Conservation (phyloP, 345 rosid genomes). For the Ceriops decandra region DNA sequence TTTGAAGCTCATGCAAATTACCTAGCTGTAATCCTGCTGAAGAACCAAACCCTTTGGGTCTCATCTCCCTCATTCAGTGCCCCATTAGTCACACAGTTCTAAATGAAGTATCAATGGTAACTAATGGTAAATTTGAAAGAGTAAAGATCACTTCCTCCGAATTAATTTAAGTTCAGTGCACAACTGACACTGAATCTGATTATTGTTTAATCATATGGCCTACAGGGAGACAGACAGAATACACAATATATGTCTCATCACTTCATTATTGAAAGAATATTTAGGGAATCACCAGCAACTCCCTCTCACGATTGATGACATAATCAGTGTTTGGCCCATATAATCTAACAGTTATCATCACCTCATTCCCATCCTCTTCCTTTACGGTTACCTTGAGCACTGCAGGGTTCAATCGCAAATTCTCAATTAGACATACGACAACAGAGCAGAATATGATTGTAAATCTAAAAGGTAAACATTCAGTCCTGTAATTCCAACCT, state of each 20-base stretch:
- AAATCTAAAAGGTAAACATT: not conserved
- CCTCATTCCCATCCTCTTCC: conserved; percentile 51
- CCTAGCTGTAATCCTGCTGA: too few relatives aligned
- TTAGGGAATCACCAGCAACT: conserved; percentile 47
- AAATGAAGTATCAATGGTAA: not conserved
- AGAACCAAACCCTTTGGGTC: too few relatives aligned
- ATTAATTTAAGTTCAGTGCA: not conserved
- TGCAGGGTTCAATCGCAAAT: conserved; percentile 21
- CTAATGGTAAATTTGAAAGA: too few relatives aligned
- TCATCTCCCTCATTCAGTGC: not conserved
- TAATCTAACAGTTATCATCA: conserved; percentile 65
- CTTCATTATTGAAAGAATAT: not conserved
- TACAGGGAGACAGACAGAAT: too few relatives aligned
- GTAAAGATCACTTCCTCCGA: not conserved
- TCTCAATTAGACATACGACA: not conserved
- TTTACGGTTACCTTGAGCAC: conserved; percentile 82
- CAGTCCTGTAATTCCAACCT: not conserved
- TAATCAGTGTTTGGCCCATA: conserved; percentile 93
- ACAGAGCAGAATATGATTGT: not conserved
- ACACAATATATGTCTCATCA: not conserved
- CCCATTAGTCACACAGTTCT: not conserved
- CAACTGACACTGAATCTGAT: not conserved
- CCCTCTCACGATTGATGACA: conserved; percentile 78
- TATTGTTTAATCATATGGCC: not conserved
- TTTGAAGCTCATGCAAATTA: too few relatives aligned